Conservation (phyloP, 331 rosid genomes). For the Malus hybrid region DNA sequence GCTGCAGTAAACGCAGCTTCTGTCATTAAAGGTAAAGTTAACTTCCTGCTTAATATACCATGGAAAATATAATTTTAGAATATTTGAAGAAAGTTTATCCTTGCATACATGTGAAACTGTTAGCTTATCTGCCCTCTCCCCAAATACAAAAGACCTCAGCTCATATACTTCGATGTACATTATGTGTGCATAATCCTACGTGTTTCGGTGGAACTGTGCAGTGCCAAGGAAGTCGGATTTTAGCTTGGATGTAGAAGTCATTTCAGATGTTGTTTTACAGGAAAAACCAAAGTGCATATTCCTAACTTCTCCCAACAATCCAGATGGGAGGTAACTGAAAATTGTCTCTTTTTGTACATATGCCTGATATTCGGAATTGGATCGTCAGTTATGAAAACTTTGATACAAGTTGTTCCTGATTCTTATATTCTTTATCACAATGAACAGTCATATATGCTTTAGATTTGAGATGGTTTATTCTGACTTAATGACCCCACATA, state of each 20-base stretch:
- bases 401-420: background rate
- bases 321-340: slow-evolving; percentile 82
- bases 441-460: background rate
- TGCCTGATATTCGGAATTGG: background rate
- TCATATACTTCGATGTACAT: background rate
- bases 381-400: background rate
- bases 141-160: background rate
- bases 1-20: slow-evolving; percentile 86
- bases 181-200: slow-evolving; percentile 9
- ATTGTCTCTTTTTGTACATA: background rate
- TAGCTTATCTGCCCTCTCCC: background rate
- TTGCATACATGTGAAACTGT: background rate
- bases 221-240: slow-evolving; percentile 81
- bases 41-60: background rate
- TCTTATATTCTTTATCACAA: background rate
- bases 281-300: slow-evolving; percentile 98
- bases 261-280: slow-evolving; percentile 44
- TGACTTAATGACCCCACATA: background rate
- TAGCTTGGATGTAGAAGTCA: slow-evolving; percentile 72
- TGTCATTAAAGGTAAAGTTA: slow-evolving; percentile 64
- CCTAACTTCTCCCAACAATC: slow-evolving; percentile 96
- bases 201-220: slow-evolving; percentile 28
- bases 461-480: background rate
- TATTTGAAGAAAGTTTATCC: background rate
- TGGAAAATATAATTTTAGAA: no score